Evolutionary conservation across 257 asterid genomes (phyloP), one percentile per base, ranked within the genome.

Genomic region (Solanum medicagineum): DNA sequence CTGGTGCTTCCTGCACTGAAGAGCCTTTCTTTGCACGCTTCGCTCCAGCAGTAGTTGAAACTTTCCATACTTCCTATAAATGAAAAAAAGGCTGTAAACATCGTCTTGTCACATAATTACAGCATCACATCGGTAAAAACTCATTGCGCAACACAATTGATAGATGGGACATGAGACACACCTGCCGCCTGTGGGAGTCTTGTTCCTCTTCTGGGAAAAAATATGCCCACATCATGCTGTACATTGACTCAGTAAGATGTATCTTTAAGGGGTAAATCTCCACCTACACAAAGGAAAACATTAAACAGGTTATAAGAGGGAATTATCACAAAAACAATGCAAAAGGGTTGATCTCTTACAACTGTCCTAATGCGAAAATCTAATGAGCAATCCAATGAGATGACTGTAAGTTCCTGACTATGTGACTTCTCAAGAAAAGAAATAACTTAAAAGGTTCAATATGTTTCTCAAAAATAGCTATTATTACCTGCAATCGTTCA

Each of bases 151-250:
- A 4, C 55, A 75, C 47, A 42, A 88, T 93, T 84, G 70, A 79
- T 79, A 79, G 54, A 79, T 29, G 83, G 65, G 51, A 79, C 26
- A 51, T 29, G 65, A 79, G 83, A 79, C 65, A 79, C 17, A 97
- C 99, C 99, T 95, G 99, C 81, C 99, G 95, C 93, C 99, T 86
- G 89, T 97, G 99, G 86, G 98, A 97, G 91, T 94, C 99, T 88
- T 95, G 98, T 84, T 97, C 98, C 87, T 97, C 99, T 91, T 94
- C 99, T 45, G 99, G 99, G 88, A 97, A 97, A 91, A 97, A 90
- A 90, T 97, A 97, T 63, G 86, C 98, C 99, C 99, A 97, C 98
- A 97, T 97, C 98, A 92, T 89, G 87, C 90, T 90, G 94, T 97
- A 97, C 94, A 95, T 91, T 82, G 92, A 84, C 93, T 97, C 99